phyloP scores from a whole-genome alignment of 768 basidiomycete genomes.

The Scleroderma bovista region DNA sequence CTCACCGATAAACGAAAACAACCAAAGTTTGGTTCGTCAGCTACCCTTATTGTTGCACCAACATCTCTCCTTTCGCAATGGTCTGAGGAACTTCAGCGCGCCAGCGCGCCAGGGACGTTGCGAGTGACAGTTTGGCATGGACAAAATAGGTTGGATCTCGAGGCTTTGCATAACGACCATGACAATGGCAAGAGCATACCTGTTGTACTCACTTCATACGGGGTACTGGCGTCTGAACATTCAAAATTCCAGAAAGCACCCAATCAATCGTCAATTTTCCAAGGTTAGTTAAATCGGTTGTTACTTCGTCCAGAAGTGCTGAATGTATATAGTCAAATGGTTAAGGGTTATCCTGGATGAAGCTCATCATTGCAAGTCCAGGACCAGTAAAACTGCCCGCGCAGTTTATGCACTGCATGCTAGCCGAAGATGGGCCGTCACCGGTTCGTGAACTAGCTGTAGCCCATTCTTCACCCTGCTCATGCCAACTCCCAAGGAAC shows the following conservation, averaged over 20 bases:
- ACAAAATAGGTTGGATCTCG: slow-evolving; percentile 72
- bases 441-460: slow-evolving; percentile 40
- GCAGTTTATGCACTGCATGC: slow-evolving; percentile 83
- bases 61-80: slow-evolving; percentile 90
- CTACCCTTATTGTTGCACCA: slow-evolving; percentile 89
- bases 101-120: slow-evolving; percentile 64
- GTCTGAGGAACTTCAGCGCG: slow-evolving; percentile 87
- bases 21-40: slow-evolving; percentile 35
- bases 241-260: slow-evolving; percentile 57
- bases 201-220: slow-evolving; percentile 90
- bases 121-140: slow-evolving; percentile 83
- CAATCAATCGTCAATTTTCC: slow-evolving; percentile 57
- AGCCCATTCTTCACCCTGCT: not conserved
- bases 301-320: not conserved
- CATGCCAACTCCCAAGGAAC: slow-evolving; percentile 49
- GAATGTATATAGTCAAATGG: slow-evolving; percentile 58
- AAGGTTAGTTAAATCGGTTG: slow-evolving; percentile 42
- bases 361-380: slow-evolving; percentile 91
- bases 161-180: slow-evolving; percentile 52
- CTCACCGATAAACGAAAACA: slow-evolving; percentile 26
- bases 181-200: slow-evolving; percentile 49
- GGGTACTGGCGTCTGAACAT: slow-evolving; percentile 85
- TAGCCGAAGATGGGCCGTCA: slow-evolving; percentile 84
- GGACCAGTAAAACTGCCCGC: slow-evolving; percentile 80
- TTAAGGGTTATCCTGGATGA: slow-evolving; percentile 84